Conservation (phyloP, 2,329 filamentous ascomycete species). For the Diaporthe destruens region DNA sequence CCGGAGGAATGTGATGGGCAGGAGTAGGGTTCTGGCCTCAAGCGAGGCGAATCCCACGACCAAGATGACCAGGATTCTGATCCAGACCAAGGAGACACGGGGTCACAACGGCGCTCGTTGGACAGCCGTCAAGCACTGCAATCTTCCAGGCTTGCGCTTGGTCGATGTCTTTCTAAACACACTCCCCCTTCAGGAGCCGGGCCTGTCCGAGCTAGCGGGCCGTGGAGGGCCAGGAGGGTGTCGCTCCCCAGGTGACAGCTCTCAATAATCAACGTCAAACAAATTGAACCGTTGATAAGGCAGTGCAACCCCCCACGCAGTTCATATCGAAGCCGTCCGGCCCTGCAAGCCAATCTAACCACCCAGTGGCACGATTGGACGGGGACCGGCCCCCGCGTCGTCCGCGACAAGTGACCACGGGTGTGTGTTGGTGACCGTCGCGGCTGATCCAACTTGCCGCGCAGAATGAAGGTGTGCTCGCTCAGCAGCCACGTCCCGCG, state of each 20-base stretch:
- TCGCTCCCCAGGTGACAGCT: slow-evolving; percentile 27
- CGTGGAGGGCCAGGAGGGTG: neutral
- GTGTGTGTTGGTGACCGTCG: slow-evolving; percentile 23
- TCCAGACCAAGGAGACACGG: slow-evolving; percentile 11
- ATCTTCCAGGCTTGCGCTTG: neutral
- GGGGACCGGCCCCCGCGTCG: neutral
- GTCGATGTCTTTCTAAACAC: neutral
- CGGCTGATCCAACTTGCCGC: slow-evolving; percentile 28
- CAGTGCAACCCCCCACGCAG: slow-evolving; percentile 23
- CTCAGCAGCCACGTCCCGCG: slow-evolving; percentile 11
- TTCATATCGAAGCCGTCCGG: slow-evolving; percentile 19
- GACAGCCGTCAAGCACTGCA: neutral
- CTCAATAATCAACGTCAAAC: slow-evolving; percentile 32
- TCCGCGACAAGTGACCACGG: slow-evolving; percentile 4
- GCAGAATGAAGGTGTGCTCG: slow-evolving; percentile 15
- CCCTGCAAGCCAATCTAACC: slow-evolving; percentile 11
- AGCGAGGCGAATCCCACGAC: neutral
- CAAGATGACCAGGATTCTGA: slow-evolving; percentile 5
- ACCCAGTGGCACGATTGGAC: slow-evolving; percentile 8
- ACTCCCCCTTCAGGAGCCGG: slow-evolving; percentile 17
- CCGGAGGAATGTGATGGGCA: neutral
- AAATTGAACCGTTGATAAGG: slow-evolving; percentile 29
- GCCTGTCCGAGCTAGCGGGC: slow-evolving; percentile 18
- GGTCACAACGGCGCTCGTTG: neutral
- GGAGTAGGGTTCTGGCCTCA: slow-evolving; percentile 5